Evolutionary conservation across 768 basidiomycete species (phyloP).

Genomic region (Boletus sp.): DNA sequence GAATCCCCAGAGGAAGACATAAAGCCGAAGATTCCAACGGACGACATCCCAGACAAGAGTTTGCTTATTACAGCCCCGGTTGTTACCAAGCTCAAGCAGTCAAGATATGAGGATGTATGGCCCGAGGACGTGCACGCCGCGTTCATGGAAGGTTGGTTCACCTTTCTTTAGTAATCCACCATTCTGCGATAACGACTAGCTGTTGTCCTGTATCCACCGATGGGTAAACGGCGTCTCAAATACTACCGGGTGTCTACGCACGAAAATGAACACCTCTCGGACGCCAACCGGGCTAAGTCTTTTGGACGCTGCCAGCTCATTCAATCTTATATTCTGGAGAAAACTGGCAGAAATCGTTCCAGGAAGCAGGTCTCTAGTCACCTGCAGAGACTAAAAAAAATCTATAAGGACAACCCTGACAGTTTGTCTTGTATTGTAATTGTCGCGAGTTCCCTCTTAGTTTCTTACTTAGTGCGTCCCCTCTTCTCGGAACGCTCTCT

Average conservation of each 20-base stretch:
- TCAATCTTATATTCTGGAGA: conserved; percentile 38
- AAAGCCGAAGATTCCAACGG: conserved; percentile 12
- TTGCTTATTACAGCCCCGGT: neutral
- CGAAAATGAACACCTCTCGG: conserved; percentile 10
- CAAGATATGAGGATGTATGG: conserved; percentile 36
- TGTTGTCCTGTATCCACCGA: conserved; percentile 32
- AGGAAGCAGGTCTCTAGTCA: conserved; percentile 42
- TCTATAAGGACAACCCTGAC: conserved; percentile 30
- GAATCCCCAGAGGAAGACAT: conserved; percentile 16
- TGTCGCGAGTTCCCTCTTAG: neutral
- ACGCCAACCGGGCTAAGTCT: conserved; percentile 21
- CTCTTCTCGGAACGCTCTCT: conserved; percentile 28
- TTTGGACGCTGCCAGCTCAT: conserved; percentile 42
- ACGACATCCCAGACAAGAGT: conserved; percentile 6
- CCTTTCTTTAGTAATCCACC: neutral
- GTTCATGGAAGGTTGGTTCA: conserved; percentile 35
- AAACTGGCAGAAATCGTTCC: conserved; percentile 38
- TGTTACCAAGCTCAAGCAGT: conserved; percentile 25
- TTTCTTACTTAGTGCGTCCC: conserved; percentile 15
- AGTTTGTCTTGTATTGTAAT: conserved; percentile 24
- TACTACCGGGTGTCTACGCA: conserved; percentile 27
- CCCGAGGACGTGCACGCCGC: conserved; percentile 35
- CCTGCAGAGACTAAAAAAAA: conserved; percentile 37
- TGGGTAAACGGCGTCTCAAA: conserved; percentile 37
- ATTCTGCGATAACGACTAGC: conserved; percentile 22